Evolutionary conservation across 2,329 filamentous ascomycete genomes (phyloP).

Genomic region (Cercospora sp.): DNA sequence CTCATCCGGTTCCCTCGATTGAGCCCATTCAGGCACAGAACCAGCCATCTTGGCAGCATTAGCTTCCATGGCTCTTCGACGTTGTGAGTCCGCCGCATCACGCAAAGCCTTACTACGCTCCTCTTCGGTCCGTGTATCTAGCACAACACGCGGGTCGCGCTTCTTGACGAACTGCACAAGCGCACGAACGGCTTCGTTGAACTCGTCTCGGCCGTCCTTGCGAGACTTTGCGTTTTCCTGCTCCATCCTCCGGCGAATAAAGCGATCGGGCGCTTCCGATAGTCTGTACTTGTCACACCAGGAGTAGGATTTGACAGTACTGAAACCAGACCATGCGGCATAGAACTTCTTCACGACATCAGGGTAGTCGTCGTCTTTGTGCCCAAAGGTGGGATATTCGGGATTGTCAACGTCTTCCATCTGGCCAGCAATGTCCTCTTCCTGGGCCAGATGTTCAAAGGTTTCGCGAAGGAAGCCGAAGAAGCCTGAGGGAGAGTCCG

Average conservation of each 20-base stretch:
- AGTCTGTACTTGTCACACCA: conserved; percentile 87
- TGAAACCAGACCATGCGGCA: conserved; percentile 73
- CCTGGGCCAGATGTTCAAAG: conserved; percentile 76
- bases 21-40: conserved; percentile 74
- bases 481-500: conserved; percentile 78
- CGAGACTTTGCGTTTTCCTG: conserved; percentile 87
- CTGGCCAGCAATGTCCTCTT: conserved; percentile 74
- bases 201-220: conserved; percentile 80
- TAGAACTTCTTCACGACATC: conserved; percentile 79
- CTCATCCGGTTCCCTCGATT: conserved; percentile 56
- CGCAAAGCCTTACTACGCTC: conserved; percentile 78
- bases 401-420: conserved; percentile 62
- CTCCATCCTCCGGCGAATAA: conserved; percentile 81
- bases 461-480: conserved; percentile 74
- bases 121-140: conserved; percentile 73
- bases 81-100: conserved; percentile 78
- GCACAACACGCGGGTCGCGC: conserved; percentile 80
- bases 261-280: conserved; percentile 83
- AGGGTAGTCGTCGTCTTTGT: conserved; percentile 73
- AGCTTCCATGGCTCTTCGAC: conserved; percentile 75
- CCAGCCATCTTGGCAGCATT: conserved; percentile 71
- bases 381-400: conserved; percentile 81
- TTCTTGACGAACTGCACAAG: conserved; percentile 87
- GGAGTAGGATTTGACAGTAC: conserved; percentile 79
- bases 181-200: conserved; percentile 87